phyloP scores from a whole-genome alignment of 2,329 filamentous ascomycete genomes.

The Calonectria honghensis region DNA sequence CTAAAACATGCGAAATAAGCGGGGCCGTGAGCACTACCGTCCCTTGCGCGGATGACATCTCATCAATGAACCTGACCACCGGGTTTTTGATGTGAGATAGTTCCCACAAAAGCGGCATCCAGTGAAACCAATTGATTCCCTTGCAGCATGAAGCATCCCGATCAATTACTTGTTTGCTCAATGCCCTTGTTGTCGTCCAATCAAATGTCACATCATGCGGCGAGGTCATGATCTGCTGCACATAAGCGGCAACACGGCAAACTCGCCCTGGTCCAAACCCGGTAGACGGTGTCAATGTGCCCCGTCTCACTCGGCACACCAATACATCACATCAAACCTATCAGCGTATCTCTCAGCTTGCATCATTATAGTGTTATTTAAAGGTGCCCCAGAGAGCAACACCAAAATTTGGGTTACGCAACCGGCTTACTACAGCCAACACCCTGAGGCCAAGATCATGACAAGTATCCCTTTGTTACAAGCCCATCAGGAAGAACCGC shows the following conservation, averaged over 20 bases:
- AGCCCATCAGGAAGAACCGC: too few species aligned
- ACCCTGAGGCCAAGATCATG: too few species aligned
- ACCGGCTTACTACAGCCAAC: background rate
- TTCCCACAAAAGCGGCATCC: background rate
- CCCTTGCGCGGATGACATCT: background rate
- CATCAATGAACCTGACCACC: background rate
- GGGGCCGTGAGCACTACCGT: background rate
- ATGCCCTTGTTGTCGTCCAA: background rate
- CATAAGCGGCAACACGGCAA: conserved; percentile 9
- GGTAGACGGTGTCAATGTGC: background rate
- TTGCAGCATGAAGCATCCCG: background rate
- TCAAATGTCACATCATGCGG: background rate
- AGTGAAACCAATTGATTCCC: background rate
- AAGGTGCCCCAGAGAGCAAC: background rate
- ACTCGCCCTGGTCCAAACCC: background rate
- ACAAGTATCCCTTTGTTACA: too few species aligned
- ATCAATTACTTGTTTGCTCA: background rate
- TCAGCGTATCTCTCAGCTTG: background rate
- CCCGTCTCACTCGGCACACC: background rate
- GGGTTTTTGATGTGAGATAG: background rate
- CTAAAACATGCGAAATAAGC: conserved; percentile 8
- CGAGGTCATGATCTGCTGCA: background rate
- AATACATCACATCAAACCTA: too few species aligned
- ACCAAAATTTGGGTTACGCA: background rate
- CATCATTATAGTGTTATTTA: background rate